These are phyloP conservation scores for Xerocomus brunneocitrinus DNA, from an alignment of 768 basidiomycete species.

Conservation along the genomic window DNA sequence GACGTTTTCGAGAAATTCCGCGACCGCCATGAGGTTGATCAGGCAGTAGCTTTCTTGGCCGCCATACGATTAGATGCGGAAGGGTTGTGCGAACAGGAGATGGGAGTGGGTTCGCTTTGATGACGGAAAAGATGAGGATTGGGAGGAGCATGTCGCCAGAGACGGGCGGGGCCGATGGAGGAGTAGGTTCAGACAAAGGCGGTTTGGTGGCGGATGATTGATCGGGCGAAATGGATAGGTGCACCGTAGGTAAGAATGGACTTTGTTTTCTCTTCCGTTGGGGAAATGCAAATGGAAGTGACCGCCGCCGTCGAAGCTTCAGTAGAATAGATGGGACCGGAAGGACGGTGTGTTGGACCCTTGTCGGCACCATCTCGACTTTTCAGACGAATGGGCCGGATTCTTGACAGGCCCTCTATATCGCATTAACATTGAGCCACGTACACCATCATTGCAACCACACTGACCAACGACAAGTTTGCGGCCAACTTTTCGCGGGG, in stretches of 20 bases:
- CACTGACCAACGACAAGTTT: slow-evolving; percentile 73
- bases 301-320: slow-evolving; percentile 5
- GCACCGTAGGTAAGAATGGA: slow-evolving; percentile 9
- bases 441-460: background rate
- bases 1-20: slow-evolving; percentile 93
- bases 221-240: slow-evolving; percentile 4
- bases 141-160: slow-evolving; percentile 91
- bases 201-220: background rate
- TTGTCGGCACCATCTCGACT: slow-evolving; percentile 44
- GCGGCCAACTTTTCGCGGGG: slow-evolving; percentile 74
- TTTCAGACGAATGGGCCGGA: slow-evolving; percentile 72
- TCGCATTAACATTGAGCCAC: background rate
- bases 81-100: slow-evolving; percentile 36
- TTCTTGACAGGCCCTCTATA: slow-evolving; percentile 64
- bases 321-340: background rate
- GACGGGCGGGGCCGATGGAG: slow-evolving; percentile 43
- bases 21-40: slow-evolving; percentile 92
- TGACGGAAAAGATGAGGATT: slow-evolving; percentile 89
- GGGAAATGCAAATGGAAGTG: background rate
- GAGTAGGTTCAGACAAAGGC: slow-evolving; percentile 6
- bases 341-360: background rate
- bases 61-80: slow-evolving; percentile 28
- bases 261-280: background rate
- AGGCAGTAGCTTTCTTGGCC: slow-evolving; percentile 89
- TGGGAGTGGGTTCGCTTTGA: slow-evolving; percentile 82